Conservation (phyloP, 83 land plant genomes). For the Picea engelmannii region DNA sequence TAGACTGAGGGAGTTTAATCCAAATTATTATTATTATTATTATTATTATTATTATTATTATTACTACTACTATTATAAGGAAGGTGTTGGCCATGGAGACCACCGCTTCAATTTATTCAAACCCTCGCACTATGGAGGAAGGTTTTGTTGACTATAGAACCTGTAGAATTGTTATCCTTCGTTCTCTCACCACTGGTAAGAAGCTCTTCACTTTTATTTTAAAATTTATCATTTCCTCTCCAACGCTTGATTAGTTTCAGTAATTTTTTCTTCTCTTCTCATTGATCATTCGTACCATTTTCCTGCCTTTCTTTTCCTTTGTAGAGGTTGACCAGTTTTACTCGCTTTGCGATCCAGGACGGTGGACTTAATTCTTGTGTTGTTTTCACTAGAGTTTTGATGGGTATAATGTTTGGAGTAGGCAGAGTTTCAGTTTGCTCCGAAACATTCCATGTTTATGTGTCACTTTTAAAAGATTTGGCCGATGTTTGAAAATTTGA, state of each 20-base stretch:
- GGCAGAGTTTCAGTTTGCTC: not conserved
- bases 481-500: not conserved
- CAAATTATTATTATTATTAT: no score
- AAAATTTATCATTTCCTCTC: not conserved
- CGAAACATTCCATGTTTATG: not conserved
- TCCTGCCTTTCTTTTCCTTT: slow-evolving; percentile 1
- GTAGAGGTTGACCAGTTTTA: slow-evolving; percentile 6
- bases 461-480: slow-evolving; percentile 1
- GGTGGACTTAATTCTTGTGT: not conserved
- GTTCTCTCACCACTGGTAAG: slow-evolving; percentile 63
- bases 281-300: not conserved
- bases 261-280: not conserved
- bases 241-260: not conserved
- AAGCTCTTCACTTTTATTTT: no score
- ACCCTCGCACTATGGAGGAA: slow-evolving; percentile 70
- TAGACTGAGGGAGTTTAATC: no score
- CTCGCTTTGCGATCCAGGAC: slow-evolving; percentile 13
- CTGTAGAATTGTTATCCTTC: slow-evolving; percentile 56
- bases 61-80: not conserved
- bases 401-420: not conserved
- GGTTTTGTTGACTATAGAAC: slow-evolving; percentile 64
- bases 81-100: slow-evolving; percentile 34
- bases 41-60: no score
- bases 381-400: not conserved
- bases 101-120: slow-evolving; percentile 28